Percentiles rank a stretch among this genome's conserved stretches.
phyloP scores from a whole-genome alignment of 441 rosid species.

The Adansonia madagascariensis region DNA sequence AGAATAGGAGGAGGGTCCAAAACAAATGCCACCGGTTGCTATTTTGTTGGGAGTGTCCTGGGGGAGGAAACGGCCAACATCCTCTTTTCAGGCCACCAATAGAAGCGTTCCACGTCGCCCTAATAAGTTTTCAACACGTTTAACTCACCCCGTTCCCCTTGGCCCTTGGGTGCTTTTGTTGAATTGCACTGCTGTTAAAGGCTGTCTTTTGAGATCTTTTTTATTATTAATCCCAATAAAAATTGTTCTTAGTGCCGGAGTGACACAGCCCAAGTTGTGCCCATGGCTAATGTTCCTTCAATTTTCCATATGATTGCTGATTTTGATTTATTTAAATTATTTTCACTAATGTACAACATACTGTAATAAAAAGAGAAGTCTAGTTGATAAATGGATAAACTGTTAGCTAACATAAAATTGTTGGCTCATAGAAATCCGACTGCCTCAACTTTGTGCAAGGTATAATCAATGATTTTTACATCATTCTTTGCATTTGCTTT shows the following conservation, averaged over 20 bases:
- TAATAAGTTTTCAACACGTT: background rate
- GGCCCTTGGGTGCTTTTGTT: background rate
- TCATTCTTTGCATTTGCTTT: too few relatives aligned
- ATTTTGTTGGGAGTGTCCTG: constrained; percentile 26
- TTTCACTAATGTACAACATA: background rate
- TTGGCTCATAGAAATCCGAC: background rate
- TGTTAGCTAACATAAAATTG: background rate
- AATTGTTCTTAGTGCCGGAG: background rate
- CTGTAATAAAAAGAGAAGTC: too few relatives aligned
- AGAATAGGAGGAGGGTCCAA: background rate
- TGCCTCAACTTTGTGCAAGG: background rate
- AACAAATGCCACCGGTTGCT: constrained; percentile 42
- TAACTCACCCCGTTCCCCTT: background rate
- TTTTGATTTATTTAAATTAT: background rate
- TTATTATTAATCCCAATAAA: background rate
- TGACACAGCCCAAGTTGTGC: background rate
- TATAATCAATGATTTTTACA: background rate
- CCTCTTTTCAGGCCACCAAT: constrained; percentile 17
- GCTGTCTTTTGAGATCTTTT: background rate
- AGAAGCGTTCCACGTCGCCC: constrained; percentile 19
- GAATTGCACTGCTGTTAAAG: too few relatives aligned
- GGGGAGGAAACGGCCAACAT: constrained; percentile 29
- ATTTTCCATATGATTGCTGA: background rate
- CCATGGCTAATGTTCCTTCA: background rate
- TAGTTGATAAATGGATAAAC: background rate